Evolutionary conservation across 495 filamentous ascomycete species (phyloP).

Genomic region (Podospora pseudopauciseta): DNA sequence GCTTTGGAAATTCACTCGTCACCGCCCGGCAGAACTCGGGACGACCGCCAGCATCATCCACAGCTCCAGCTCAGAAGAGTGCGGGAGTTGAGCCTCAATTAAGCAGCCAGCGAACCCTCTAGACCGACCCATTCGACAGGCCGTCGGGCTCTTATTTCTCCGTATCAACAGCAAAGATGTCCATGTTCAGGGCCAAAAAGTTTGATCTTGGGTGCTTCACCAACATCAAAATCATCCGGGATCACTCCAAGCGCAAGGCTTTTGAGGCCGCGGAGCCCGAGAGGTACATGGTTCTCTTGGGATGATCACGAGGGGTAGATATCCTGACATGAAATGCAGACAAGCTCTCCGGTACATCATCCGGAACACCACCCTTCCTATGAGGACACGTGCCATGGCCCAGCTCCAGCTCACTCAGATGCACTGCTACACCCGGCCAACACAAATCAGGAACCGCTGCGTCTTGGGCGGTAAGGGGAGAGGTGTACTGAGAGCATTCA

Average conservation of each 20-base stretch:
- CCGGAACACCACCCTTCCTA: constrained; percentile 82
- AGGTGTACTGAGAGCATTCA: constrained; percentile 84
- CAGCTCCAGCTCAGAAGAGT: not conserved
- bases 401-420: constrained; percentile 90
- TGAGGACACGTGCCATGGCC: constrained; percentile 77
- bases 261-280: constrained; percentile 81
- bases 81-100: constrained; percentile 1
- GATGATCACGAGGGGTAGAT: not conserved
- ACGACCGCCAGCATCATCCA: not conserved
- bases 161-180: constrained; percentile 51
- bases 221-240: constrained; percentile 80
- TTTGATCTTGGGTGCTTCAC: constrained; percentile 81
- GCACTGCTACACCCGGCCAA: constrained; percentile 88
- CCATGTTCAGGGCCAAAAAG: constrained; percentile 80
- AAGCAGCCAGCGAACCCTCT: not conserved
- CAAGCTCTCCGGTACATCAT: constrained; percentile 95
- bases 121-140: not conserved
- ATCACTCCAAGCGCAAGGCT: constrained; percentile 92
- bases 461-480: constrained; percentile 80
- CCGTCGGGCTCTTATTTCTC: not conserved
- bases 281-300: constrained; percentile 51
- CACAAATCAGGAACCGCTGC: constrained; percentile 91
- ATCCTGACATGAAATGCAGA: constrained; percentile 40
- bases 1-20: not conserved
- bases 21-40: constrained; percentile 23